Evolutionary conservation across 371 early-diverging fungal genomes (phyloP).

Genomic region (Gilbertella persicaria): DNA sequence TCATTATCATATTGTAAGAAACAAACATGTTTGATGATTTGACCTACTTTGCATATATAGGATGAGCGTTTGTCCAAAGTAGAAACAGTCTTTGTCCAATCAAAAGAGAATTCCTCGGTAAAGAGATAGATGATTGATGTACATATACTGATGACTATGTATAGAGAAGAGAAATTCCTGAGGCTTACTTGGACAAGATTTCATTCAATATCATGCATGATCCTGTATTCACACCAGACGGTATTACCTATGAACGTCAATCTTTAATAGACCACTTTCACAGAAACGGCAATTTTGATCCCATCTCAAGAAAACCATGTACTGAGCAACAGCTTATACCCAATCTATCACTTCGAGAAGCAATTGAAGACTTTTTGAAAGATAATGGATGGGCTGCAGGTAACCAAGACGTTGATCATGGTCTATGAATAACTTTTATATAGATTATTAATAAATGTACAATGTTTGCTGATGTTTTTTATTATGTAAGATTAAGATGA

Average conservation of each 20-base stretch:
- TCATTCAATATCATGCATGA: conserved; percentile 57
- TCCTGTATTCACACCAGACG: conserved; percentile 53
- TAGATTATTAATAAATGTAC: no score
- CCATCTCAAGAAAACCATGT: conserved; percentile 67
- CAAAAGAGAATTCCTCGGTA: conserved; percentile 50
- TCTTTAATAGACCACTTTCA: conserved; percentile 71
- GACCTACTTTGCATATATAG: conserved; percentile 12
- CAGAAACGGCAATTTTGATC: conserved; percentile 77
- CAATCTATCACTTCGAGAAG: conserved; percentile 73
- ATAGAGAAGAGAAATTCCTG: conserved; percentile 49
- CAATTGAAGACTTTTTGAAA: conserved; percentile 61
- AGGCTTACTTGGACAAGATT: conserved; percentile 53
- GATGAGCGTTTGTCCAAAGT: conserved; percentile 41
- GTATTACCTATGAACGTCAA: conserved; percentile 72
- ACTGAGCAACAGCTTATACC: conserved; percentile 67
- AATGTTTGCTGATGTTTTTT: no score
- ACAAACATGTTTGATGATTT: not conserved
- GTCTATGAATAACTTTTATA: no score
- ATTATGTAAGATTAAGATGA: not conserved
- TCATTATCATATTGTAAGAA: conserved; percentile 38
- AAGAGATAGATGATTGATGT: not conserved
- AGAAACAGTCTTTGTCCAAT: conserved; percentile 48
- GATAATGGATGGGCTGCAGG: conserved; percentile 69
- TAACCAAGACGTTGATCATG: conserved; percentile 17
- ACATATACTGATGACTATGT: not conserved